Evolutionary conservation across 2,329 filamentous ascomycete genomes (phyloP).

Genomic region (Meredithiella fracta): DNA sequence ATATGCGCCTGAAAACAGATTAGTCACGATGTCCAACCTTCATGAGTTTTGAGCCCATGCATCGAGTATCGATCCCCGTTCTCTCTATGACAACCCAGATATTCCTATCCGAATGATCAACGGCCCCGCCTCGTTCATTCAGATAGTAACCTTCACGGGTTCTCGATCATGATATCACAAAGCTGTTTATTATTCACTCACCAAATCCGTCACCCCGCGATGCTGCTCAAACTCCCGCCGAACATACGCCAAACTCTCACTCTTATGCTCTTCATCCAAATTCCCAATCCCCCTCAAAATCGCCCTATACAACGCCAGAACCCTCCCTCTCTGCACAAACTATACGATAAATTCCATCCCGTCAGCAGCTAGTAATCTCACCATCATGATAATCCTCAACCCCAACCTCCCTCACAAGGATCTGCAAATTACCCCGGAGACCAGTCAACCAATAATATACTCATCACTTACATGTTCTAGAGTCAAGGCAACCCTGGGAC

Average conservation of each 20-base stretch:
- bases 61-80: neutral
- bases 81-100: neutral
- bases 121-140: too few relatives aligned
- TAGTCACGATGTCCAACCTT: neutral
- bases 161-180: neutral
- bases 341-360: conserved; percentile 17
- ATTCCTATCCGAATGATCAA: neutral
- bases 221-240: conserved; percentile 46
- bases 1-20: conserved; percentile 34
- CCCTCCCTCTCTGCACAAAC: conserved; percentile 43
- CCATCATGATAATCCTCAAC: neutral
- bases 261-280: conserved; percentile 36
- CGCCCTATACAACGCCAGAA: conserved; percentile 39
- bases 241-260: conserved; percentile 40
- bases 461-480: conserved; percentile 3
- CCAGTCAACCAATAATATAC: too few relatives aligned
- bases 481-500: neutral
- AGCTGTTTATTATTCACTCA: conserved; percentile 23
- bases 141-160: neutral
- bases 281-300: conserved; percentile 37
- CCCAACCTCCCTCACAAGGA: too few relatives aligned
- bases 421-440: too few relatives aligned
- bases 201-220: conserved; percentile 37
- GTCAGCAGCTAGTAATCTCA: neutral
- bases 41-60: neutral